Evolutionary conservation across 495 filamentous ascomycete species (phyloP).

Genomic region (Penicillium subrubescens): DNA sequence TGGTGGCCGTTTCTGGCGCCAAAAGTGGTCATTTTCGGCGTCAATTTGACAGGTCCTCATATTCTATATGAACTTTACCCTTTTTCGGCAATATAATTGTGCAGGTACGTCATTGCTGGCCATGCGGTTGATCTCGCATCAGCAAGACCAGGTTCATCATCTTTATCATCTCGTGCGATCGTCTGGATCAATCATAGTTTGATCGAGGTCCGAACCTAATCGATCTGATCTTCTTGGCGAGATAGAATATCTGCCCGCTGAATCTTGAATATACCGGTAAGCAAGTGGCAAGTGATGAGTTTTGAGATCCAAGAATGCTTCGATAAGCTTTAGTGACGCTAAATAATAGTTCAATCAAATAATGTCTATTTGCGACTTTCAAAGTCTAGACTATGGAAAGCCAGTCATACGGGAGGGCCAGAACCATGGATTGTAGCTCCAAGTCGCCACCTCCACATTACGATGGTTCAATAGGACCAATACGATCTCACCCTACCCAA

Average conservation of each 20-base stretch:
- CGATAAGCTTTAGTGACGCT: background rate
- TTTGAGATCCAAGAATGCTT: conserved; percentile 7
- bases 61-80: too few relatives aligned
- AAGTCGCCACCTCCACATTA: conserved; percentile 19
- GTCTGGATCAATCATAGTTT: conserved; percentile 52
- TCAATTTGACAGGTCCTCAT: too few relatives aligned
- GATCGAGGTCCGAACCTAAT: conserved; percentile 46
- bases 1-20: too few relatives aligned
- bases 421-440: conserved; percentile 12
- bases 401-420: background rate
- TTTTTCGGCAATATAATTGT: background rate
- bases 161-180: conserved; percentile 16
- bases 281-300: conserved; percentile 24
- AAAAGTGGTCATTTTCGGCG: too few relatives aligned
- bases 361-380: background rate
- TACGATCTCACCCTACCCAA: background rate
- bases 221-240: conserved; percentile 45
- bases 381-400: background rate
- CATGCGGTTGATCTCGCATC: conserved; percentile 5
- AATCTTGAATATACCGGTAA: background rate
- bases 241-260: conserved; percentile 21
- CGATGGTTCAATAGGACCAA: conserved; percentile 8
- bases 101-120: background rate
- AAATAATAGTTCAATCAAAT: too few relatives aligned
- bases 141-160: conserved; percentile 21